Conservation (phyloP, 2,329 filamentous ascomycete species). For the Eutypella sp. region DNA sequence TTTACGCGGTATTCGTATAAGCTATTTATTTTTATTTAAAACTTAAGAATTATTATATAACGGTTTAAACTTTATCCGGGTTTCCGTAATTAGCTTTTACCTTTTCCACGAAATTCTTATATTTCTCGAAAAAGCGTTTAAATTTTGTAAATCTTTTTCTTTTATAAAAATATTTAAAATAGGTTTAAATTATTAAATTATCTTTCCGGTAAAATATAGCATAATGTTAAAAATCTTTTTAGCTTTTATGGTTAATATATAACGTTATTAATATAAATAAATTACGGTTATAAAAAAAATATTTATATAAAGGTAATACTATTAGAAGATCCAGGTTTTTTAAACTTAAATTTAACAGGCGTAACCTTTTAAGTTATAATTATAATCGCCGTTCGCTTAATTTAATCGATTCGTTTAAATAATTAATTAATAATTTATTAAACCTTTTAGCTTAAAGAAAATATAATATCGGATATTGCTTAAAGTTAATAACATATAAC, state of each 20-base stretch:
- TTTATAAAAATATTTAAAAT: neutral
- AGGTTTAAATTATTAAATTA: neutral
- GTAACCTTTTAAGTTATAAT: neutral
- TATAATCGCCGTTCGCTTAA: neutral
- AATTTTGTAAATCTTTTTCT: neutral
- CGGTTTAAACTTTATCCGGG: no score
- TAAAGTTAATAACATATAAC: neutral
- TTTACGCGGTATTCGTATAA: no score
- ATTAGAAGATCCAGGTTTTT: no score
- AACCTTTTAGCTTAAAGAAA: neutral
- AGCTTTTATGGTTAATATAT: no score
- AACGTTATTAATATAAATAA: no score
- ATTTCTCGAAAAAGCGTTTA: neutral
- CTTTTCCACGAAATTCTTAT: no score
- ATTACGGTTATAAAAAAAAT: no score
- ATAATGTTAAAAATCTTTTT: neutral
- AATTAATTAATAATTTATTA: neutral
- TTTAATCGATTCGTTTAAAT: neutral
- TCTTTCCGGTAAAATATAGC: neutral
- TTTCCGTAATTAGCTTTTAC: no score
- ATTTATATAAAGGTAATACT: no score
- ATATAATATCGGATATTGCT: neutral
- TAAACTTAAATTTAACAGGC: no score
- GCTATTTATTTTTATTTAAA: no score
- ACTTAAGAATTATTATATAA: no score